Evolutionary conservation across 768 basidiomycete genomes (phyloP), one percentile per base, ranked within the genome.

Genomic region (Cystobasidium tubakii): DNA sequence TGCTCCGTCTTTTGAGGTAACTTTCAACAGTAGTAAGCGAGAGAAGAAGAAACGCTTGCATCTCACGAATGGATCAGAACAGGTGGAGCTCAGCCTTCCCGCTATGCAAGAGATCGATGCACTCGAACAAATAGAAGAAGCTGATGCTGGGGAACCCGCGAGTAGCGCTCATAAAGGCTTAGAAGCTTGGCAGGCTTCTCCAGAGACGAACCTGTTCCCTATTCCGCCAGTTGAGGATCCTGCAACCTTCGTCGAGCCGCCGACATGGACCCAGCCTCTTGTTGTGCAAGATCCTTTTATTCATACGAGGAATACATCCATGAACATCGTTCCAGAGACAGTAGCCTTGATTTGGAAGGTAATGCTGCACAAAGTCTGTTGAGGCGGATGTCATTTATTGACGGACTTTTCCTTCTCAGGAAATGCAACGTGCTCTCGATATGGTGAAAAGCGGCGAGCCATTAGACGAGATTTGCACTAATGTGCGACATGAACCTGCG

Each of bases 261-360:
- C 53, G 12, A 57, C 44, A 23, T 77, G 78, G 78, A 62, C 50
- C n/a, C 72, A 76, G 17, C 62, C 73, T 25, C 43, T 79, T 44
- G 78, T 79, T 46, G 77, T 79, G 1, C 78, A 79, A 65, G 78
- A 79, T 29, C 78, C 78, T 36, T 79, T 79, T 70, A 73, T 77
- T 34, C 67, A 76, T 21, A 75, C 75, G 21, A 55, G 78, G 19
- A 79, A 79, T 34, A 73, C 71, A 27, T 67, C 75, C 19, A 55
- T 62, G 15, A 79, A 79, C 70, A 73, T 77, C 21, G 19, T 27
- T 19, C 70, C 73, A 0, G 66, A 72, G 12, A 76, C 76, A 62
- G 76, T 79, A 9, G 75, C 76, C 21, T 65, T 64, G 46, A 36
- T 79, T 1, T 43, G 62, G 4, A 62, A 53, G 10, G 78, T 77